Conservation (phyloP, 106 monocot species). For the Posidonia australis region DNA sequence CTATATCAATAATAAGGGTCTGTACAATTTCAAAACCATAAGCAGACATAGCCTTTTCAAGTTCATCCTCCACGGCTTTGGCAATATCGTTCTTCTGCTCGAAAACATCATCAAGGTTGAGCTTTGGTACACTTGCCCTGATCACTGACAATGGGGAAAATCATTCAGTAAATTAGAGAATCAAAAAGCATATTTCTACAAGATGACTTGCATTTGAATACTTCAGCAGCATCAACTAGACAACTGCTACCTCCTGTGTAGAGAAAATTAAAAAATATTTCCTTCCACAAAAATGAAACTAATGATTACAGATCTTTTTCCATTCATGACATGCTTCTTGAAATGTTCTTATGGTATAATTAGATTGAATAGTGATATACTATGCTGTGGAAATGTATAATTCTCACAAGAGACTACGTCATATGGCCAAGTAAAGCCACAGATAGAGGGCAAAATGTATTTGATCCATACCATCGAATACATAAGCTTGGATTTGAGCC, state of each 20-base stretch:
- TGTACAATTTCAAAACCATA: conserved; percentile 83
- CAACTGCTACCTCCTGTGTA: no score
- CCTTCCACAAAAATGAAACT: no score
- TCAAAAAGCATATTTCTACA: not conserved
- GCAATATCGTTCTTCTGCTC: conserved; percentile 87
- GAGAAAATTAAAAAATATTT: no score
- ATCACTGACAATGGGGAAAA: conserved; percentile 41
- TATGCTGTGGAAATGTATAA: not conserved
- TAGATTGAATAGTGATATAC: no score
- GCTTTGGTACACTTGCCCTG: conserved; percentile 72
- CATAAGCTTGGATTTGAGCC: conserved; percentile 77
- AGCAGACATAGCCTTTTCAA: conserved; percentile 85
- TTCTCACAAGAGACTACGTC: not conserved
- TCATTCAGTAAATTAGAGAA: not conserved
- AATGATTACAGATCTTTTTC: no score
- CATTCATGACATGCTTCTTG: no score
- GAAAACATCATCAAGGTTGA: conserved; percentile 63
- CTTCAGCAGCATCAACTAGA: no score
- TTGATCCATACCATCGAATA: conserved; percentile 57
- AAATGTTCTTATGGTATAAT: no score
- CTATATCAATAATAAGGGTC: conserved; percentile 76
- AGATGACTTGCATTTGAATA: not conserved
- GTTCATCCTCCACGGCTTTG: conserved; percentile 62
- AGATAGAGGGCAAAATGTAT: not conserved
- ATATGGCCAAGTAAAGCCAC: not conserved